Conservation (phyloP, 306 rosid genomes). For the Astragalus membranaceus region DNA sequence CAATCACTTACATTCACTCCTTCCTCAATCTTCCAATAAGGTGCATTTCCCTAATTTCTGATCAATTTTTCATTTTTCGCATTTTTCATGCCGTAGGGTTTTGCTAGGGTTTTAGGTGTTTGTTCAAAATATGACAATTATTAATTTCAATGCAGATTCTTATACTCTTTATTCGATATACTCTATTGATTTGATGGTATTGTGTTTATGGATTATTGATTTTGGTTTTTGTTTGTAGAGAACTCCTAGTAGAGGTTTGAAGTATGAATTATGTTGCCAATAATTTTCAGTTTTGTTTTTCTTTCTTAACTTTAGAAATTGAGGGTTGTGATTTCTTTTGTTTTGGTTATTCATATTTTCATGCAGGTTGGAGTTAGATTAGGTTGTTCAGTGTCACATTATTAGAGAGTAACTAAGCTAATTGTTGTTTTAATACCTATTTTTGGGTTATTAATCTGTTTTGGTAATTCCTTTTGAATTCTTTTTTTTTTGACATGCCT, state of each 20-base stretch:
- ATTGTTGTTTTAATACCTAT: neutral
- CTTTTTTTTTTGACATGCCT: no score
- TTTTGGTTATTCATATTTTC: neutral
- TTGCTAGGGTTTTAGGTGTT: constrained; percentile 51
- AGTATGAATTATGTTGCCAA: neutral
- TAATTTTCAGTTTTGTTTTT: neutral
- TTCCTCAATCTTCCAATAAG: constrained; percentile 28
- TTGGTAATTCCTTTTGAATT: neutral
- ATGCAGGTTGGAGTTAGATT: neutral
- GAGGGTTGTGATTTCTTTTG: neutral
- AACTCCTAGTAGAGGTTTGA: neutral
- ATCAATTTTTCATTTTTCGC: neutral
- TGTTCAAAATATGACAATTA: neutral
- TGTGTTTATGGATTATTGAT: neutral
- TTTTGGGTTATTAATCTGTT: neutral
- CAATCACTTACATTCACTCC: constrained; percentile 35
- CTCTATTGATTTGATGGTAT: neutral
- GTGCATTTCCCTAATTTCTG: constrained; percentile 2
- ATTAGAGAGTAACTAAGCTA: neutral
- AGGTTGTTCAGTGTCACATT: neutral
- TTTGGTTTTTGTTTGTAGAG: no score
- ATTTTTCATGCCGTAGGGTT: constrained; percentile 28
- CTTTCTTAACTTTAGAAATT: neutral
- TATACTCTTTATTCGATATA: neutral
- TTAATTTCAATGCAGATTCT: neutral